These are phyloP conservation scores for Hypoxylon perforatum DNA, from an alignment of 495 filamentous ascomycete species.

Conservation along the genomic window DNA sequence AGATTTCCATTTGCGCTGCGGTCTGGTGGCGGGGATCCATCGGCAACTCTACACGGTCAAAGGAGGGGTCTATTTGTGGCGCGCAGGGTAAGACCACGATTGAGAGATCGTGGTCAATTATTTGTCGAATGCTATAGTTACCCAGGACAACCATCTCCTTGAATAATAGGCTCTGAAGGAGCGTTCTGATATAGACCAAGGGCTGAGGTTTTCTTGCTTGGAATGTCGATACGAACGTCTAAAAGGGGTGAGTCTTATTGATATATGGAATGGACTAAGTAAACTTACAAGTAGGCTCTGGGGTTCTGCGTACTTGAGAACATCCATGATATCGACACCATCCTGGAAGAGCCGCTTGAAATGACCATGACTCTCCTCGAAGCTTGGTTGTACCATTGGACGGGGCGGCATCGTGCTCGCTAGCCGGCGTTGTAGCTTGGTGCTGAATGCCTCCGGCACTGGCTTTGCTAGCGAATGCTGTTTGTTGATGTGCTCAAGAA, in stretches of 20 bases:
- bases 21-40: conserved; percentile 81
- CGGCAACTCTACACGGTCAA: conserved; percentile 79
- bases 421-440: conserved; percentile 87
- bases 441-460: conserved; percentile 83
- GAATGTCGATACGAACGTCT: conserved; percentile 77
- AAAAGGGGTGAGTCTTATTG: conserved; percentile 7
- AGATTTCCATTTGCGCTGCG: conserved; percentile 80
- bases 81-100: conserved; percentile 79
- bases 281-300: conserved; percentile 71
- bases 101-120: conserved; percentile 82
- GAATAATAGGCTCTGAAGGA: conserved; percentile 82
- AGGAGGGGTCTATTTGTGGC: conserved; percentile 74
- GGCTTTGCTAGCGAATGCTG: conserved; percentile 70
- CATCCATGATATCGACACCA: conserved; percentile 72
- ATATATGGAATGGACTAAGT: conserved; percentile 13
- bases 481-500: conserved; percentile 63
- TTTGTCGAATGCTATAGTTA: conserved; percentile 72
- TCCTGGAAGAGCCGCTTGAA: conserved; percentile 78
- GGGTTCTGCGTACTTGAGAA: conserved; percentile 74
- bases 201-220: conserved; percentile 84
- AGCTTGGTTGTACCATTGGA: conserved; percentile 81
- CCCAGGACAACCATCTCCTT: conserved; percentile 74
- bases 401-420: conserved; percentile 93
- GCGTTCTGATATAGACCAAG: conserved; percentile 81
- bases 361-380: conserved; percentile 75